Base-by-base conservation (phyloP, 1,139 yeast species). In the Zygoascus sp. region DNA sequence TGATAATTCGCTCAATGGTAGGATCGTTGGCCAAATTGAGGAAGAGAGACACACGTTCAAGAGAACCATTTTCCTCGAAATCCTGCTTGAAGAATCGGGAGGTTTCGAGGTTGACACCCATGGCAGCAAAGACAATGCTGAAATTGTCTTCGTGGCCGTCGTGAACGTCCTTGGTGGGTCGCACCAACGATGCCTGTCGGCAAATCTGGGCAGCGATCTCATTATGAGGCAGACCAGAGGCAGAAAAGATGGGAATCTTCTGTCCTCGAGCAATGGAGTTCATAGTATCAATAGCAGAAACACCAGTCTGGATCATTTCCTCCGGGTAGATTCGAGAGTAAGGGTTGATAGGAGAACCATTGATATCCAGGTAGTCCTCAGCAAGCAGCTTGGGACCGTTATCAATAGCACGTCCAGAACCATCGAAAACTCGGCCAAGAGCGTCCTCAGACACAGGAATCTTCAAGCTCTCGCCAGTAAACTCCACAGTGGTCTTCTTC, bases 241-340 rank as follows among this genome's bases (percentile, higher is more conserved):
- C 98, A 48, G 97, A 88, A 74, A 92, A 92, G 68, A 92, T 92
- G 46, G 98, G 98, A 66, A 92, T 92, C 74, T 94, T 94, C 74
- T 92, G 99, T 59, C 99, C 99, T 79, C 99, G 87, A 53, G 99
- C 99, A 77, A 92, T 92, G 37, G 98, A 90, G 72, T 92, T 94
- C 98, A 94, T 92, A 50, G 97, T 90, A 69, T 92, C 99, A 64
- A 92, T 94, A 42, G 98, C 96, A 43, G 97, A 89, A 57, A 92
- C 77, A 79, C 99, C 99, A 22, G 98, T 92, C 48, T 97, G 89
- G 62, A 92, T 92, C 98, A 92, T 92, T 76, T 92, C 99, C 75
- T 92, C 98, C 20, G 99, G 99, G 66, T 94, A 92, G 59, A 92
- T 92, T 75, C 99, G 94, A 44, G 97, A 95, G 68, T 73, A 92